phyloP scores from a whole-genome alignment of 208 protist species.

The Trichomonas tenax region DNA sequence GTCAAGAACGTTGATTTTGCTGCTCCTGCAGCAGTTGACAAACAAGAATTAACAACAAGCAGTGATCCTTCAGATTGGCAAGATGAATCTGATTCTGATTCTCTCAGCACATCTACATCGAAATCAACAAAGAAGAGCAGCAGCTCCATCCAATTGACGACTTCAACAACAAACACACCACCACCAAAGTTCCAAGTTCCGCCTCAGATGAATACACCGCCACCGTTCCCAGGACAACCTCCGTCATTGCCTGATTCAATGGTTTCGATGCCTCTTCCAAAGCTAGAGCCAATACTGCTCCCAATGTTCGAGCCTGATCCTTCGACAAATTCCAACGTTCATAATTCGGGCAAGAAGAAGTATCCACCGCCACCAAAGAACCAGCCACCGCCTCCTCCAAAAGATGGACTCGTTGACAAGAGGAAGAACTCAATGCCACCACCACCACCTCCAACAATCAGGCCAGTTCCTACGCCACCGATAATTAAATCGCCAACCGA shows the following conservation, averaged over 20 bases:
- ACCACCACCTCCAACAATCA: background rate
- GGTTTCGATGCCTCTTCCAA: too few species aligned
- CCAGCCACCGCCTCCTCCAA: background rate
- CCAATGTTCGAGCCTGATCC: too few species aligned
- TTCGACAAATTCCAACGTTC: too few species aligned
- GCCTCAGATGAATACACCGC: background rate
- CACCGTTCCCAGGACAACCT: too few species aligned
- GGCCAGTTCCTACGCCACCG: background rate
- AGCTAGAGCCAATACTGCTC: too few species aligned
- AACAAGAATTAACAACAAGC: background rate
- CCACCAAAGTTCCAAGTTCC: background rate
- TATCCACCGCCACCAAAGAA: background rate
- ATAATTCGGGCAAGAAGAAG: too few species aligned
- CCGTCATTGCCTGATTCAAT: too few species aligned
- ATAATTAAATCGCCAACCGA: background rate
- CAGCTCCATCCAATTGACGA: background rate
- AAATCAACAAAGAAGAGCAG: too few species aligned
- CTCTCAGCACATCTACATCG: background rate
- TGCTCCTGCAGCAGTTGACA: background rate
- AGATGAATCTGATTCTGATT: background rate
- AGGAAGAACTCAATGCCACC: background rate
- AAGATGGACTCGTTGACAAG: background rate
- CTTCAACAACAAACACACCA: too few species aligned
- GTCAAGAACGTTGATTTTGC: background rate
- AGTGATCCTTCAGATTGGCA: background rate